Evolutionary conservation across 805 yeast species (phyloP).

Genomic region (Lachancea thermotolerans): DNA sequence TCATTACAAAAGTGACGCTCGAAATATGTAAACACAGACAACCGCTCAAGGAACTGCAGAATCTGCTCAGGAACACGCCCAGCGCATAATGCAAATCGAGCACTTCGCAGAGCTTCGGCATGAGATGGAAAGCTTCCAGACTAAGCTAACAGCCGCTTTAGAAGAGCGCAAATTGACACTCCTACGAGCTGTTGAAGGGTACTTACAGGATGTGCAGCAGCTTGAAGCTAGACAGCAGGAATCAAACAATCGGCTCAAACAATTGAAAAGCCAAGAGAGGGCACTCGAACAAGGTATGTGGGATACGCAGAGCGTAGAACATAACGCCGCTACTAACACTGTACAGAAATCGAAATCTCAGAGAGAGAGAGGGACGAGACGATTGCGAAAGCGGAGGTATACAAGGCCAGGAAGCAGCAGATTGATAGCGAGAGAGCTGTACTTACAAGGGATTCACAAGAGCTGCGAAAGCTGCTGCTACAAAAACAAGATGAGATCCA

Average conservation of each 20-base stretch:
- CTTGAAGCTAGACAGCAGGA: slow-evolving; percentile 14
- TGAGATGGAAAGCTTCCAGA: slow-evolving; percentile 37
- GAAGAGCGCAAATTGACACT: slow-evolving; percentile 3
- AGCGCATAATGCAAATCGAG: slow-evolving; percentile 17
- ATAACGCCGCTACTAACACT: neutral
- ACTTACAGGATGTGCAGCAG: slow-evolving; percentile 2
- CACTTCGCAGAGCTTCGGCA: slow-evolving; percentile 34
- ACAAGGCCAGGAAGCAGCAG: slow-evolving; percentile 32
- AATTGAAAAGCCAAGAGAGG: slow-evolving; percentile 1
- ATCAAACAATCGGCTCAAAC: neutral
- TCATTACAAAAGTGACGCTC: neutral
- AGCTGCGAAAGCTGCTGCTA: slow-evolving; percentile 30
- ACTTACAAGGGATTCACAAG: slow-evolving; percentile 29
- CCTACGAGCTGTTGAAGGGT: slow-evolving; percentile 2
- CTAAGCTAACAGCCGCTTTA: slow-evolving; percentile 28
- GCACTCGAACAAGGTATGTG: slow-evolving; percentile 6
- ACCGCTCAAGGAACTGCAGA: neutral
- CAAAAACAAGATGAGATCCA: slow-evolving; percentile 30
- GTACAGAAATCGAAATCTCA: slow-evolving; percentile 19
- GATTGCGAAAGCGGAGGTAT: slow-evolving; percentile 32
- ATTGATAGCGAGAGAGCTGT: slow-evolving; percentile 28
- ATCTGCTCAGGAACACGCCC: neutral
- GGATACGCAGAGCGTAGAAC: neutral
- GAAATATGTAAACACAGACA: neutral
- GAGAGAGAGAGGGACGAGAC: slow-evolving; percentile 28